Conservation (phyloP, 164 flowering plant species). For the Umbilicus rupestris region DNA sequence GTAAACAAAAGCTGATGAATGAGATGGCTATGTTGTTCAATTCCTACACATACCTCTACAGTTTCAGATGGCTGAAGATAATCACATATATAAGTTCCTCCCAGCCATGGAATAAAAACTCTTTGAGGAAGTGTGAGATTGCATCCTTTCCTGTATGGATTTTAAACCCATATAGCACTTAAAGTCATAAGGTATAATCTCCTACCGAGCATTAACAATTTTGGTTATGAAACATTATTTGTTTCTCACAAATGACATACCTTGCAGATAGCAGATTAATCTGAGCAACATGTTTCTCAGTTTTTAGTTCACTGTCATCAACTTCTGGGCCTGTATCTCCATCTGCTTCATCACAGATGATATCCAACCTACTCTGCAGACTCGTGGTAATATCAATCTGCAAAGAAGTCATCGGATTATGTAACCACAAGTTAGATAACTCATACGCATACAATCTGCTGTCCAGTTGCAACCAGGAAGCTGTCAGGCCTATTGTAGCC, state of each 20-base stretch:
- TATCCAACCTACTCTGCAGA: slow-evolving; percentile 70
- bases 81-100: slow-evolving; percentile 54
- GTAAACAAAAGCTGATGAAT: not conserved
- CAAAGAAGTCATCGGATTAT: slow-evolving; percentile 8
- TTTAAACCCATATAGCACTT: not conserved
- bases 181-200: not conserved
- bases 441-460: not conserved
- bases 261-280: slow-evolving; percentile 34
- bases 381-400: slow-evolving; percentile 74
- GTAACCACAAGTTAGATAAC: not conserved
- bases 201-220: not conserved
- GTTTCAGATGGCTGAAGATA: slow-evolving; percentile 72
- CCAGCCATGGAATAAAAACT: slow-evolving; percentile 84
- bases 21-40: not conserved
- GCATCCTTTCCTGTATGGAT: slow-evolving; percentile 43
- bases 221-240: not conserved
- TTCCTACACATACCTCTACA: slow-evolving; percentile 48
- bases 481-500: not conserved
- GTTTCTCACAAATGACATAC: slow-evolving; percentile 18
- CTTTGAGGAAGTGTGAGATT: slow-evolving; percentile 64
- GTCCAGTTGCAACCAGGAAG: not conserved
- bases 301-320: slow-evolving; percentile 22
- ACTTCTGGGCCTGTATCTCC: slow-evolving; percentile 23
- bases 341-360: slow-evolving; percentile 69
- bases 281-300: slow-evolving; percentile 31